phyloP scores from a whole-genome alignment of 176 grass and related monocot genomes.

The Phyllostachys edulis region DNA sequence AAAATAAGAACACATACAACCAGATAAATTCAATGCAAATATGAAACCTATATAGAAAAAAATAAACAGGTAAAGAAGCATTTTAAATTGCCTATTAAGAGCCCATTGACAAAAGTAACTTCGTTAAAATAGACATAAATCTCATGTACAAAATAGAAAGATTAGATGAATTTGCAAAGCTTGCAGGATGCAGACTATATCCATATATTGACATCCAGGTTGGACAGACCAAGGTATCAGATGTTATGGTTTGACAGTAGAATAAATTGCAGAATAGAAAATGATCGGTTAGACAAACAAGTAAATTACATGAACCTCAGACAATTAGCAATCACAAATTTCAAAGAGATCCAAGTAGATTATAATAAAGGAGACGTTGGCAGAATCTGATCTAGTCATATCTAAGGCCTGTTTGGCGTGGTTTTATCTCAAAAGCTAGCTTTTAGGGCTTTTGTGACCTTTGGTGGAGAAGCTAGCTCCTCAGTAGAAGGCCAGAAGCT shows the following conservation, averaged over 20 bases:
- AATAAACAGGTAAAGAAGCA: neutral
- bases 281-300: neutral
- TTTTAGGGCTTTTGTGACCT: neutral
- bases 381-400: neutral
- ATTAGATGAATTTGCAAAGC: neutral
- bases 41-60: conserved; percentile 16
- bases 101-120: conserved; percentile 11
- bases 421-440: neutral
- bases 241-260: neutral
- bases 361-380: neutral
- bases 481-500: neutral
- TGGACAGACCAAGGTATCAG: neutral
- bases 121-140: neutral
- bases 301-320: neutral
- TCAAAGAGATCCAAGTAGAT: neutral
- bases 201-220: neutral
- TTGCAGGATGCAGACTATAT: neutral
- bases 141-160: neutral
- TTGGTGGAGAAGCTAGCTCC: neutral
- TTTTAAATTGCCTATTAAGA: neutral
- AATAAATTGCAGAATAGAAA: neutral
- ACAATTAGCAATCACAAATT: neutral
- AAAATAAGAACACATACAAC: neutral
- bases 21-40: conserved; percentile 5
- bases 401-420: neutral